These are phyloP conservation scores for Bryoerythrophyllum caledonicum DNA, from an alignment of 225 moss, liverwort and hornwort genomes.

Conservation along the genomic window DNA sequence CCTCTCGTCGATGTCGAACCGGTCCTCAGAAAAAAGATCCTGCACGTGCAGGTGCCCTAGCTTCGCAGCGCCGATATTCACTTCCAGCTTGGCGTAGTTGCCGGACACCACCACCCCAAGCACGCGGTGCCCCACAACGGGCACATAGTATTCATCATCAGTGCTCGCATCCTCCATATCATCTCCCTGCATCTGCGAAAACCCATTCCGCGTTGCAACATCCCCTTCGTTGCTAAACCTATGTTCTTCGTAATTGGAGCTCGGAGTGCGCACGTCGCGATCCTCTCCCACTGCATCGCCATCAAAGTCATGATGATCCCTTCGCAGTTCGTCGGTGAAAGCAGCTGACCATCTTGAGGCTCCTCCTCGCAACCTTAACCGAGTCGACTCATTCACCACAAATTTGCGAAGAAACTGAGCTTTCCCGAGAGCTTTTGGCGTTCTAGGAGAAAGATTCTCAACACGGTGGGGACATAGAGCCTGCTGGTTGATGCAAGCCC, in stretches of 20 bases:
- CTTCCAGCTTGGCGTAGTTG: slow-evolving; percentile 51
- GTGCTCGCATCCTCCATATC: not conserved
- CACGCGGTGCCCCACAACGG: slow-evolving; percentile 62
- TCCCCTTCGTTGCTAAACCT: not conserved
- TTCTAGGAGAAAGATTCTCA: not conserved
- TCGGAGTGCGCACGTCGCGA: slow-evolving; percentile 10
- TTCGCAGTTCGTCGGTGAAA: slow-evolving; percentile 18
- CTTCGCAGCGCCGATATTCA: slow-evolving; percentile 68
- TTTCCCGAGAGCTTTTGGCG: not conserved
- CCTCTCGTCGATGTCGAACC: slow-evolving; percentile 35
- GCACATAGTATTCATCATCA: slow-evolving; percentile 52
- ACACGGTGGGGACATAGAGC: not conserved
- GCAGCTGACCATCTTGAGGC: slow-evolving; percentile 21
- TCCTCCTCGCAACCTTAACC: slow-evolving; percentile 16
- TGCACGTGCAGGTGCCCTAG: slow-evolving; percentile 61
- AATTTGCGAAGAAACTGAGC: slow-evolving; percentile 23
- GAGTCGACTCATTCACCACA: slow-evolving; percentile 9
- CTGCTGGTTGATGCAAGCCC: slow-evolving; percentile 15
- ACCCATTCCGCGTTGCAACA: slow-evolving; percentile 12
- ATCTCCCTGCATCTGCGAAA: not conserved
- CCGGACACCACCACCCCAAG: slow-evolving; percentile 73
- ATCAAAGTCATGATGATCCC: slow-evolving; percentile 6
- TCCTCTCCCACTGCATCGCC: not conserved
- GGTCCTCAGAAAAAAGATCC: slow-evolving; percentile 56
- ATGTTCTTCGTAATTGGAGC: not conserved